Evolutionary conservation across 768 basidiomycete genomes (phyloP).

Genomic region (Boletus subparvulus): DNA sequence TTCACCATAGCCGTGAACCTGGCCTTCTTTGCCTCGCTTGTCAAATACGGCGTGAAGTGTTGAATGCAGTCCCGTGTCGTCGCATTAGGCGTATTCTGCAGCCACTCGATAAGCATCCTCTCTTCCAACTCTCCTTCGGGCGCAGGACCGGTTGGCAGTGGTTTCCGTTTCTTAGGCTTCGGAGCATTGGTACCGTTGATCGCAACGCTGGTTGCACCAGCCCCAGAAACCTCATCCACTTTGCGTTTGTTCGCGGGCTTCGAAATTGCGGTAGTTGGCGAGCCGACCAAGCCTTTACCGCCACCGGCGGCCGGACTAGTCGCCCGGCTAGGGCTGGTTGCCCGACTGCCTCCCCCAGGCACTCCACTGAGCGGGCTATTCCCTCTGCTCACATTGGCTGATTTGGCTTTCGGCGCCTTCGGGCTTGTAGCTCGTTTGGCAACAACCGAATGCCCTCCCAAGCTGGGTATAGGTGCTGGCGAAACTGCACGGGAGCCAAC

Average conservation of each 20-base stretch:
- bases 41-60: conserved; percentile 74
- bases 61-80: conserved; percentile 79
- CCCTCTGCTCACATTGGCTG: conserved; percentile 47
- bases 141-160: conserved; percentile 36
- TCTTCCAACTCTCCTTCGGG: conserved; percentile 61
- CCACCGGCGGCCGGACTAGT: conserved; percentile 32
- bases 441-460: conserved; percentile 76
- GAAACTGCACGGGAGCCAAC: conserved; percentile 59
- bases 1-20: conserved; percentile 79
- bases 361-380: conserved; percentile 52
- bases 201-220: conserved; percentile 6
- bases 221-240: conserved; percentile 40
- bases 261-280: conserved; percentile 35
- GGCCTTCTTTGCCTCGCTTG: conserved; percentile 64
- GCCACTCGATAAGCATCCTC: conserved; percentile 70
- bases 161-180: conserved; percentile 59
- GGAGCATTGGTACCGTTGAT: conserved; percentile 30
- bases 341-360: conserved; percentile 46
- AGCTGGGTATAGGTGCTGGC: conserved; percentile 44
- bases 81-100: conserved; percentile 64
- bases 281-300: conserved; percentile 23
- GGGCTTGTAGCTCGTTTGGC: conserved; percentile 87
- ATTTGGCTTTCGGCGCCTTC: conserved; percentile 60
- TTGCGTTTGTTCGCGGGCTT: conserved; percentile 60
- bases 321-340: conserved; percentile 47